These are phyloP conservation scores for Mentha longifolia DNA, from an alignment of 257 asterid species.

Conservation along the genomic window DNA sequence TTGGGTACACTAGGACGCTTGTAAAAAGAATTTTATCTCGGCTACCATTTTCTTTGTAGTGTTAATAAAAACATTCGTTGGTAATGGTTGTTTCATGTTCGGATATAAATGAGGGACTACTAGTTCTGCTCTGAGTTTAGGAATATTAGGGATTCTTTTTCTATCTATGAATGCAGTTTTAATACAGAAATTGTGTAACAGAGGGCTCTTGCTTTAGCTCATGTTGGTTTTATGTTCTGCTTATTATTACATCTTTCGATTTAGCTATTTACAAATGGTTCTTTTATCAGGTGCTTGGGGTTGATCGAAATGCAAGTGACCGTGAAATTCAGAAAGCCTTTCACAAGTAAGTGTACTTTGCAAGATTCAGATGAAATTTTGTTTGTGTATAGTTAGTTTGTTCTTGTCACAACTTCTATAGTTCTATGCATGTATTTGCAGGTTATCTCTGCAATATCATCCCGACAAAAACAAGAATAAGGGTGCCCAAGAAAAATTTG, in stretches of 20 bases:
- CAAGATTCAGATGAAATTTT: neutral
- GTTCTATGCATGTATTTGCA: constrained; percentile 36
- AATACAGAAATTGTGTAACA: neutral
- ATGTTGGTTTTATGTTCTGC: constrained; percentile 8
- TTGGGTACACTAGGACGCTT: neutral
- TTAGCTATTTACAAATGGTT: constrained; percentile 21
- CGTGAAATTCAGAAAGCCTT: constrained; percentile 96
- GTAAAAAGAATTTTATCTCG: neutral
- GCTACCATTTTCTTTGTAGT: neutral
- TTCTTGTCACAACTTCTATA: constrained; percentile 17
- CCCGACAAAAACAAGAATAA: constrained; percentile 95
- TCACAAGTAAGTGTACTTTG: constrained; percentile 71
- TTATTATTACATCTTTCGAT: neutral
- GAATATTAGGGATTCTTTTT: neutral
- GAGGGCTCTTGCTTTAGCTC: neutral
- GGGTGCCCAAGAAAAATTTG: constrained; percentile 91
- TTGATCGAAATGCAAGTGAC: constrained; percentile 75
- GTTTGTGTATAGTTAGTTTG: constrained; percentile 10
- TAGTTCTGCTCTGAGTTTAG: neutral
- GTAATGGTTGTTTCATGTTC: neutral
- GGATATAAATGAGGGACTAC: neutral
- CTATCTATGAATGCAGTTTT: neutral
- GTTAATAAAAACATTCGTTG: too few relatives aligned
- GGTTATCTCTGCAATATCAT: constrained; percentile 92
- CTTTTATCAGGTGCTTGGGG: constrained; percentile 80